These are phyloP conservation scores for Hypoxylon perforatum DNA, from an alignment of 495 filamentous ascomycete species.

Conservation along the genomic window DNA sequence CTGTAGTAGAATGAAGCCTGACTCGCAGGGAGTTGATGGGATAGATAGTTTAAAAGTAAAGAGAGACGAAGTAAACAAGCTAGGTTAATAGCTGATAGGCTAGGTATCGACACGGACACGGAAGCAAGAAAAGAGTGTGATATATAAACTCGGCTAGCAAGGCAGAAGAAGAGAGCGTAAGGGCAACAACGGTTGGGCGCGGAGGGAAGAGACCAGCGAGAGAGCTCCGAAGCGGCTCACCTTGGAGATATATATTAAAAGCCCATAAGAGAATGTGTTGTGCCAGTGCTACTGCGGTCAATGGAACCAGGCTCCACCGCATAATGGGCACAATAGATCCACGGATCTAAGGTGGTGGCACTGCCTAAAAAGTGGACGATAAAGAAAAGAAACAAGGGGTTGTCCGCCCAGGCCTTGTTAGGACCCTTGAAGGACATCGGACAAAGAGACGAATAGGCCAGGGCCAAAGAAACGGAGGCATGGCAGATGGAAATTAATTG, in stretches of 20 bases:
- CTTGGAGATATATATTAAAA: conserved; percentile 49
- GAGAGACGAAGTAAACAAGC: conserved; percentile 38
- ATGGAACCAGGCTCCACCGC: conserved; percentile 24
- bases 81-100: conserved; percentile 19
- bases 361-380: conserved; percentile 36
- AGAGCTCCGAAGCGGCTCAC: conserved; percentile 35
- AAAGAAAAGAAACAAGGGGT: conserved; percentile 9
- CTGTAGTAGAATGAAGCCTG: conserved; percentile 39
- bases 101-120: conserved; percentile 29
- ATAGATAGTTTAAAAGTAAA: conserved; percentile 35
- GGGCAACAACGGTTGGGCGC: conserved; percentile 35
- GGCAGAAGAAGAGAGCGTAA: conserved; percentile 39
- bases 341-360: conserved; percentile 32
- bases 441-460: conserved; percentile 14
- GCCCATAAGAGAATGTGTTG: conserved; percentile 25
- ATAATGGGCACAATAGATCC: conserved; percentile 33
- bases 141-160: conserved; percentile 47
- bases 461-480: conserved; percentile 29
- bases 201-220: conserved; percentile 30
- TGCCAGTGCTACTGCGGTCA: conserved; percentile 23
- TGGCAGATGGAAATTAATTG: conserved; percentile 41
- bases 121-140: conserved; percentile 45
- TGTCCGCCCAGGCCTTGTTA: conserved; percentile 4
- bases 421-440: conserved; percentile 23
- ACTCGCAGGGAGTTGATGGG: conserved; percentile 39